A percentile compares a stretch with the other conserved stretches of the same genome.
phyloP scores from a whole-genome alignment of 1,284 basidiomycete species.

The Malassezia yamatoensis region DNA sequence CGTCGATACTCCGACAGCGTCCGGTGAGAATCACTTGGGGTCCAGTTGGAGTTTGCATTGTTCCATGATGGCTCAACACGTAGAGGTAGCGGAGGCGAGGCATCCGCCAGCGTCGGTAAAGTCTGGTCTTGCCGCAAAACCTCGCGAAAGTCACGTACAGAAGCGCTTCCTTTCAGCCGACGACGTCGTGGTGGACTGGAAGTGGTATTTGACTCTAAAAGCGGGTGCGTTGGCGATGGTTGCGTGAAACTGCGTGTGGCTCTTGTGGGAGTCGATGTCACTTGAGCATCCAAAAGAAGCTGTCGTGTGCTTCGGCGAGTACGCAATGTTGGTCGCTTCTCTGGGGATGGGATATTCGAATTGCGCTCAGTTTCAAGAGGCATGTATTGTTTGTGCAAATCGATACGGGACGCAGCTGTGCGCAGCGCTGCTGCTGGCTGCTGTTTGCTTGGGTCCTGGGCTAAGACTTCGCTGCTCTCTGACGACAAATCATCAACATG shows the following conservation, averaged over 20 bases:
- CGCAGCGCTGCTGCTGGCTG: slow-evolving; percentile 5
- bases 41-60: neutral
- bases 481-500: neutral
- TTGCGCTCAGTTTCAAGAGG: neutral
- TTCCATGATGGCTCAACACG: neutral
- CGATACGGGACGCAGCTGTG: neutral
- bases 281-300: slow-evolving; percentile 17
- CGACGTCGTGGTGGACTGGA: slow-evolving; percentile 5
- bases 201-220: slow-evolving; percentile 5
- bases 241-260: neutral
- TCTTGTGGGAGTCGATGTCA: slow-evolving; percentile 18
- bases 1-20: slow-evolving; percentile 42
- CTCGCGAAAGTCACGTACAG: slow-evolving; percentile 16
- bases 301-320: slow-evolving; percentile 19
- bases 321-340: slow-evolving; percentile 1
- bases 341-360: neutral
- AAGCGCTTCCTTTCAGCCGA: slow-evolving; percentile 9
- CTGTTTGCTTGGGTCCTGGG: neutral
- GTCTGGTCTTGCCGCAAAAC: slow-evolving; percentile 1
- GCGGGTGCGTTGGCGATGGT: slow-evolving; percentile 1
- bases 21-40: slow-evolving; percentile 26
- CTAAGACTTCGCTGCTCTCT: neutral
- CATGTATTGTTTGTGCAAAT: slow-evolving; percentile 1
- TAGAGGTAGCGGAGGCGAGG: neutral
- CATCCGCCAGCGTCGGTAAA: slow-evolving; percentile 7